These are phyloP conservation scores for Gymnopus androsaceus DNA, from an alignment of 1,284 basidiomycete species.

Conservation along the genomic window DNA sequence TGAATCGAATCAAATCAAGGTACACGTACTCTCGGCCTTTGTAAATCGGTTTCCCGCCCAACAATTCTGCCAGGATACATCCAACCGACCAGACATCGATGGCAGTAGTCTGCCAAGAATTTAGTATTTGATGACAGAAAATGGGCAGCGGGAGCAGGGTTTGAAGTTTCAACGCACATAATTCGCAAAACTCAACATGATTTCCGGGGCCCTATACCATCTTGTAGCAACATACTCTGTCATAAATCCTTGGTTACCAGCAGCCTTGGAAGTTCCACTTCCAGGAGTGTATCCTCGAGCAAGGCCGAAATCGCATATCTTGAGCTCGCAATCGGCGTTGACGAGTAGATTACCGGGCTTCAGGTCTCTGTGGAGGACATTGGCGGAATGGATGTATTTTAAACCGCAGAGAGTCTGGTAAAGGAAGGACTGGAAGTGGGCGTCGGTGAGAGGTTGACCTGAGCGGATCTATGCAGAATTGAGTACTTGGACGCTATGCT, in stretches of 20 bases:
- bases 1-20: neutral
- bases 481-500: constrained; percentile 4
- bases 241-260: constrained; percentile 95
- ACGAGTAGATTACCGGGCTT: constrained; percentile 97
- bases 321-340: constrained; percentile 97
- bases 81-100: constrained; percentile 99
- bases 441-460: constrained; percentile 95
- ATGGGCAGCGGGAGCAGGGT: constrained; percentile 4
- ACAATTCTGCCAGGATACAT: constrained; percentile 95
- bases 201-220: constrained; percentile 97
- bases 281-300: constrained; percentile 93
- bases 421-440: constrained; percentile 98
- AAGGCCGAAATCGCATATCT: constrained; percentile 98
- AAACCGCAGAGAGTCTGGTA: constrained; percentile 99
- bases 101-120: constrained; percentile 60
- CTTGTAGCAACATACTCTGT: constrained; percentile 98
- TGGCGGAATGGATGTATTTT: constrained; percentile 98
- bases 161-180: constrained; percentile 58
- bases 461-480: constrained; percentile 78
- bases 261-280: constrained; percentile 62
- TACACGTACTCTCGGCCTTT: constrained; percentile 91
- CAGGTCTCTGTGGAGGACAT: constrained; percentile 96
- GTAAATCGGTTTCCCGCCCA: constrained; percentile 97
- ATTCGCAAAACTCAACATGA: constrained; percentile 97
- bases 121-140: constrained; percentile 1